Evolutionary conservation across 2,329 filamentous ascomycete genomes (phyloP), one percentile per base, ranked within the genome.

Genomic region (Verticillium nonalfalfae): DNA sequence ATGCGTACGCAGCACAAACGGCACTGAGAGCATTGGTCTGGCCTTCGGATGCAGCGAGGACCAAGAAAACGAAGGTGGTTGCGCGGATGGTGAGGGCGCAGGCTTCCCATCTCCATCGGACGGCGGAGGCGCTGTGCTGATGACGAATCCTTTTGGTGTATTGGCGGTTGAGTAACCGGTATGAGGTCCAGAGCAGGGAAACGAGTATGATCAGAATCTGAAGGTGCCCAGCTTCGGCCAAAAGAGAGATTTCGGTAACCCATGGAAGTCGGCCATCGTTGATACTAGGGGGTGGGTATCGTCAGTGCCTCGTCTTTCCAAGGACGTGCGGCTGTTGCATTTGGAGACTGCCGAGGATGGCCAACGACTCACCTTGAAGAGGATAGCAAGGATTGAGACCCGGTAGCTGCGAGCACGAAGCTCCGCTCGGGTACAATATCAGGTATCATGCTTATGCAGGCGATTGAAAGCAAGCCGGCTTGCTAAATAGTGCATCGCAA

Each of bases 41-140:
- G 40, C 72, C 68, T 57, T 70, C 64, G 26, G 70, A 66, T 38
- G 72, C 75, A 36, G 76, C 75, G 45, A 75, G 61, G 35, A 74
- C 67, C 57, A 77, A 69, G 58, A 80, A 76, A 15, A 71, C 74
- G 55, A 81, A 63, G 5, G 78, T 69, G 5, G 74, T 66, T 18
- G 74, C 72, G 26, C 80, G 74, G 33, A 73, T 66, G 9, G 71
- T 64, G 65, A 83, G 80, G 21, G 76, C 76, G 55, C 69, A 67
- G 55, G 81, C 62, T 62, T 83, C 80, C 66, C 77, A 79, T 0
- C 71, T 66, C 69, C 77, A 75, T 58, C 71, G 71, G 55, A 81
- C 72, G 40, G 72, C 69, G 18, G 78, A 75, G 11, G 75, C 71
- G 60, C 73, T 77, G 57, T 39, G 63, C 14, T 34, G 57, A 15